Evolutionary conservation across 2,329 filamentous ascomycete species (phyloP), one percentile per base, ranked within the genome.

Genomic region (Talaromyces funiculosus): DNA sequence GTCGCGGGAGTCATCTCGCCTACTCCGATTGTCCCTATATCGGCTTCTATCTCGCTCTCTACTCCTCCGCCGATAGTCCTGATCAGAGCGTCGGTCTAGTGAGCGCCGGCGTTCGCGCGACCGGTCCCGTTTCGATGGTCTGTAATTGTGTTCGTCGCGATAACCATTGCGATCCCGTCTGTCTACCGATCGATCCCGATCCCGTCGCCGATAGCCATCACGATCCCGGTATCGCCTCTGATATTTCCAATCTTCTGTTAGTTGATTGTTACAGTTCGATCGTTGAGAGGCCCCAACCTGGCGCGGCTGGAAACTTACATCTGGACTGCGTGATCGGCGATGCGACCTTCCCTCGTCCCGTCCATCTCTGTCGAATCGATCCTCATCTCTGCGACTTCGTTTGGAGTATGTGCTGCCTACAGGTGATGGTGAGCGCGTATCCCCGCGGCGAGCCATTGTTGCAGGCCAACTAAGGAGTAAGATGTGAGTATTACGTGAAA

Each of bases 341-440:
- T 76, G 76, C 57, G 72, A 69, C 63, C 80, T 77, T 53, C 74
- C 74, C 71, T 82, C 80, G 69, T 83, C 81, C 66, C 80, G 76
- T 43, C 80, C 75, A 67, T 76, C 79, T 70, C 78, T 77, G 55
- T 83, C 81, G 68, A 78, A 74, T 64, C 81, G 77, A 68, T 80
- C 76, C 72, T 82, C 77, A 67, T 81, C 82, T 75, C 81, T 79
- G 69, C 80, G 78, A 69, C 69, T 77, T 63, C 86, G 84, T 79
- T 85, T 88, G 79, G 86, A 86, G 77, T 84, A 83, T 74, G 89
- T 87, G 83, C 89, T 91, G 86, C 89, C 89, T 92, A 88, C 86
- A 87, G 89, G 89, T 86, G 88, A 91, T 90, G 90, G 90, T 92
- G 90, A 93, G 89, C 90, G 83, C 81, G 80, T 80, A 76, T 84